phyloP scores from a whole-genome alignment of 768 basidiomycete genomes.

The Tubosaeta sp. region DNA sequence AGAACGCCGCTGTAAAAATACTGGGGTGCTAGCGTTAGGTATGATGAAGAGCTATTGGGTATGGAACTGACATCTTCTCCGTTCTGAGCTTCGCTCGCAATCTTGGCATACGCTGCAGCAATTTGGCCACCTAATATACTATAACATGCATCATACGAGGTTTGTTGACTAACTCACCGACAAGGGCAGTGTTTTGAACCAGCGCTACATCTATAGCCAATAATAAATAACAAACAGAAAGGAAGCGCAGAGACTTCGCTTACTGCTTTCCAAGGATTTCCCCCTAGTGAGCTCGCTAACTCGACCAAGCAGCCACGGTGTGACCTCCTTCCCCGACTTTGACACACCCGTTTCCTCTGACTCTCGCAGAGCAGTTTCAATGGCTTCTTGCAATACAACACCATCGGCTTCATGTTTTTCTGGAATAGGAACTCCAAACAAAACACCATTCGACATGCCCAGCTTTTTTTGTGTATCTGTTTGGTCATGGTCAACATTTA shows the following conservation, averaged over 20 bases:
- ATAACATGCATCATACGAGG: neutral
- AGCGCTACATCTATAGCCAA: slow-evolving; percentile 69
- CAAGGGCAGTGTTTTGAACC: slow-evolving; percentile 80
- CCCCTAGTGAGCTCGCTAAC: slow-evolving; percentile 79
- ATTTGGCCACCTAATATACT: slow-evolving; percentile 64
- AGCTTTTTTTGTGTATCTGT: slow-evolving; percentile 69
- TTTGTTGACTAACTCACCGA: slow-evolving; percentile 50
- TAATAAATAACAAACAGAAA: slow-evolving; percentile 1
- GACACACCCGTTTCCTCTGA: slow-evolving; percentile 77
- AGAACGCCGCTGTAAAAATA: slow-evolving; percentile 4
- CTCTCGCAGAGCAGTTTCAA: slow-evolving; percentile 82
- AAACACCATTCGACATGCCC: slow-evolving; percentile 66
- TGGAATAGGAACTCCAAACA: slow-evolving; percentile 92
- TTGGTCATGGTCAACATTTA: neutral
- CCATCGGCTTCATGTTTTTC: slow-evolving; percentile 66
- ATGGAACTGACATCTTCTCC: slow-evolving; percentile 16
- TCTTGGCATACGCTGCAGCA: slow-evolving; percentile 66
- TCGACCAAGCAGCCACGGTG: slow-evolving; percentile 88
- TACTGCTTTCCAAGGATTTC: slow-evolving; percentile 67
- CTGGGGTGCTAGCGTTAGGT: slow-evolving; percentile 8
- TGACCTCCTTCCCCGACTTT: slow-evolving; percentile 82
- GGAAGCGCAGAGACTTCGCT: slow-evolving; percentile 22
- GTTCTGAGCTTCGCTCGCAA: slow-evolving; percentile 29
- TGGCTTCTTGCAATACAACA: slow-evolving; percentile 62
- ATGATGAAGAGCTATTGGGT: neutral